phyloP scores from a whole-genome alignment of 2,329 filamentous ascomycete genomes.

The Ophiocordyceps robertsii region DNA sequence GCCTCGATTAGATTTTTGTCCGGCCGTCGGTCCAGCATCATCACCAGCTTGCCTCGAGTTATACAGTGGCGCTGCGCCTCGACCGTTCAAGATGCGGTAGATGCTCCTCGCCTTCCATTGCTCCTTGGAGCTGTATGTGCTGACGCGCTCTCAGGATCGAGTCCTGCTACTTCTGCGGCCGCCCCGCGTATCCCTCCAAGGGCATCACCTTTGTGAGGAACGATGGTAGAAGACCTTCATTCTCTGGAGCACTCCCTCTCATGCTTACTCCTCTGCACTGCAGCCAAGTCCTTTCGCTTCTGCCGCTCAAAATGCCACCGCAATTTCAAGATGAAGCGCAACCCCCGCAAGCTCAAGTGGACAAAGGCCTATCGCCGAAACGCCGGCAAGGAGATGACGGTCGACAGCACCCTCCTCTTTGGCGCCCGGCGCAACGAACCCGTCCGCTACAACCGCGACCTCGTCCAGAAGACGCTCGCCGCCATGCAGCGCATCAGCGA shows the following conservation, averaged over 20 bases:
- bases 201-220: slow-evolving; percentile 39
- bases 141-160: slow-evolving; percentile 21
- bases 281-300: slow-evolving; percentile 40
- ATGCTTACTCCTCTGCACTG: neutral
- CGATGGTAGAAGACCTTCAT: slow-evolving; percentile 21
- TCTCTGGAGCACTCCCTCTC: neutral
- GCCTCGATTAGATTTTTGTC: slow-evolving; percentile 2
- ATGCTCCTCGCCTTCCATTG: neutral
- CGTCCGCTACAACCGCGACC: slow-evolving; percentile 88
- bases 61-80: neutral
- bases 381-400: slow-evolving; percentile 76
- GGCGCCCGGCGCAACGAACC: slow-evolving; percentile 87
- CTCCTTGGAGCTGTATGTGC: neutral
- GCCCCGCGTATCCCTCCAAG: slow-evolving; percentile 41
- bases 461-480: slow-evolving; percentile 73
- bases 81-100: slow-evolving; percentile 4
- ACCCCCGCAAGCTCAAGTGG: slow-evolving; percentile 94
- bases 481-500: slow-evolving; percentile 87
- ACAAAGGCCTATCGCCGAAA: slow-evolving; percentile 79
- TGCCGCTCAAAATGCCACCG: slow-evolving; percentile 47
- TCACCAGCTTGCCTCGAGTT: neutral
- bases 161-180: slow-evolving; percentile 31
- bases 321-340: slow-evolving; percentile 95
- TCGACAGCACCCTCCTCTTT: slow-evolving; percentile 89
- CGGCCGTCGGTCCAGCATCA: neutral